A percentile compares a stretch with the other conserved stretches of the same genome.
Evolutionary conservation across 177 flowering plant species (phyloP).

Genomic region (Vitis hybrid): DNA sequence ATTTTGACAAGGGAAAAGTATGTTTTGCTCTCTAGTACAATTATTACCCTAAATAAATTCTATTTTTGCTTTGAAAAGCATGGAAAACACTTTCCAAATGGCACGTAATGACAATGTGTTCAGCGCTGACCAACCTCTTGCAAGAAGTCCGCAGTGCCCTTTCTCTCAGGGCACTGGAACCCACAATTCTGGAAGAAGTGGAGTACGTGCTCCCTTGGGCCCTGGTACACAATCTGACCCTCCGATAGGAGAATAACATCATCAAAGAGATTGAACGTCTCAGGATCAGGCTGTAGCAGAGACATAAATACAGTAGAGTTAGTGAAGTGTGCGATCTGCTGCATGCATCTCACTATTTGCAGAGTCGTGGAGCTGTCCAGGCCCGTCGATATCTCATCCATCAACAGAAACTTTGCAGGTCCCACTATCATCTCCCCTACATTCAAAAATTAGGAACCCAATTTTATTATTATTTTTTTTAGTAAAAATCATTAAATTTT

Average conservation of each 20-base stretch:
- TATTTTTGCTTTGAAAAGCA: too few species aligned
- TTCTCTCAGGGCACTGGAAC: slow-evolving; percentile 37
- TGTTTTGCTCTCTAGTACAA: too few species aligned
- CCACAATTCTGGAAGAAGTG: slow-evolving; percentile 31
- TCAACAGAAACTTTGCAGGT: slow-evolving; percentile 36
- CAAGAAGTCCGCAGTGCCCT: slow-evolving; percentile 36
- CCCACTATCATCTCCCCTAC: slow-evolving; percentile 50
- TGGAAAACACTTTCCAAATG: slow-evolving; percentile 33
- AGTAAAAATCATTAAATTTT: too few species aligned
- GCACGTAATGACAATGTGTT: slow-evolving; percentile 44
- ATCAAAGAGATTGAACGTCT: slow-evolving; percentile 36
- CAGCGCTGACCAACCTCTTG: slow-evolving; percentile 47
- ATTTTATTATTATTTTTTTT: too few species aligned
- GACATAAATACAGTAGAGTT: slow-evolving; percentile 32
- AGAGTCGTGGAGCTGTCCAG: slow-evolving; percentile 43
- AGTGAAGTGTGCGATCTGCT: slow-evolving; percentile 26
- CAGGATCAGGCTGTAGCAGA: slow-evolving; percentile 41
- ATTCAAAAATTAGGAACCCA: not conserved
- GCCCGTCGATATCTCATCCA: slow-evolving; percentile 68
- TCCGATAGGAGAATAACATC: slow-evolving; percentile 39
- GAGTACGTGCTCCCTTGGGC: slow-evolving; percentile 31
- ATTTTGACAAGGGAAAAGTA: too few species aligned
- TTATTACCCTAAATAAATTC: too few species aligned
- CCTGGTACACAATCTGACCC: slow-evolving; percentile 40
- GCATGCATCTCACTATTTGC: slow-evolving; percentile 32